These are phyloP conservation scores for Candida vartiovaarae DNA, from an alignment of 805 yeast species.

Conservation along the genomic window DNA sequence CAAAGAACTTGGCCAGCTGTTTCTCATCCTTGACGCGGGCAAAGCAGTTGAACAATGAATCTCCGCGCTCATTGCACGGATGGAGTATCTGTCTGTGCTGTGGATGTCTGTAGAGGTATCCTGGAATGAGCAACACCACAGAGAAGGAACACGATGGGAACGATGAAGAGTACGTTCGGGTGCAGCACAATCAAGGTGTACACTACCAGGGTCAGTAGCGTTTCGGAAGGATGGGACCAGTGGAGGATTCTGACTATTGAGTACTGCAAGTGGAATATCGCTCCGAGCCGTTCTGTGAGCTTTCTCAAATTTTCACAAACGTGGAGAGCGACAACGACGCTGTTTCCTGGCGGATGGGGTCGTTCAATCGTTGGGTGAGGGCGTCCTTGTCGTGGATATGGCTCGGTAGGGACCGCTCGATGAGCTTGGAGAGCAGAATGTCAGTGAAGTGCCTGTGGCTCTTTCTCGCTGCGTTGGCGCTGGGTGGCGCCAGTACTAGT, in stretches of 20 bases:
- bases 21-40: conserved; percentile 23
- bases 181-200: conserved; percentile 64
- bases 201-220: conserved; percentile 49
- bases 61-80: conserved; percentile 39
- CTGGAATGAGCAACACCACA: conserved; percentile 62
- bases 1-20: conserved; percentile 2
- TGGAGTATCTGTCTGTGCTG: conserved; percentile 37
- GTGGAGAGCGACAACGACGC: conserved; percentile 53
- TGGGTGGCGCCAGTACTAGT: background rate
- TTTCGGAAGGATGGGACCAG: conserved; percentile 72
- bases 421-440: conserved; percentile 43
- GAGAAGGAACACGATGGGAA: conserved; percentile 53
- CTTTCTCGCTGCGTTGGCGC: background rate
- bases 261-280: conserved; percentile 54
- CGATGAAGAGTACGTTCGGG: conserved; percentile 59
- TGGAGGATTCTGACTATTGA: conserved; percentile 51
- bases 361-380: conserved; percentile 35
- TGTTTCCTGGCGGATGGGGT: conserved; percentile 35
- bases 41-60: conserved; percentile 39
- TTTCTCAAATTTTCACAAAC: conserved; percentile 52
- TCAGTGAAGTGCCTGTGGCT: conserved; percentile 47
- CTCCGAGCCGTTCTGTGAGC: conserved; percentile 48
- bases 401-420: conserved; percentile 43
- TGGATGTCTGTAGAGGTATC: conserved; percentile 65
- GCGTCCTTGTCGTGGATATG: conserved; percentile 40